Conservation (phyloP, 805 yeast species). For the Sugiyamaella americana region DNA sequence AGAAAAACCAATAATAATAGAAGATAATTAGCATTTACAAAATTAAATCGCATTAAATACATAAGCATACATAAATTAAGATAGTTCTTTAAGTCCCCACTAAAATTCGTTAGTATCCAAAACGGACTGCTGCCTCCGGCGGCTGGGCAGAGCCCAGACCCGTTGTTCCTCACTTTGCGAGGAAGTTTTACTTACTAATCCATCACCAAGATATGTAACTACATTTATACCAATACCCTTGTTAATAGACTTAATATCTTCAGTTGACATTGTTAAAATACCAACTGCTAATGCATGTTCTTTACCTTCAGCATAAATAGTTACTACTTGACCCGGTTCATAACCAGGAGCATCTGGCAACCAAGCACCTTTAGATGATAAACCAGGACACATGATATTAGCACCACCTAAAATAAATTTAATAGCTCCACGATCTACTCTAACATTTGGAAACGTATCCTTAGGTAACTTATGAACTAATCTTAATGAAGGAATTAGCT, state of each 20-base stretch:
- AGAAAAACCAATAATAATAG: not conserved
- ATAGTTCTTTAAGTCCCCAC: constrained; percentile 2
- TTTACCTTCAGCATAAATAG: constrained; percentile 88
- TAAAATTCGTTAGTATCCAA: not conserved
- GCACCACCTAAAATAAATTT: constrained; percentile 95
- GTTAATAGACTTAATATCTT: constrained; percentile 73
- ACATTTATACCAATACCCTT: constrained; percentile 89
- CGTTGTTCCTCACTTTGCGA: not conserved
- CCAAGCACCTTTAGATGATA: constrained; percentile 75
- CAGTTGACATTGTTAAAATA: constrained; percentile 78
- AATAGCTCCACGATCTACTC: constrained; percentile 94
- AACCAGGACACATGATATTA: constrained; percentile 94
- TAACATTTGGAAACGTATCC: constrained; percentile 72
- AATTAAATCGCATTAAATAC: too few relatives aligned
- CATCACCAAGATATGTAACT: constrained; percentile 81
- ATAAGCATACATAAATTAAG: not conserved
- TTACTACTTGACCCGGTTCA: constrained; percentile 64
- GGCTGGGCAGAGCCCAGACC: constrained; percentile 1
- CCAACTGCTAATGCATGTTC: constrained; percentile 89
- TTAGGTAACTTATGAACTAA: constrained; percentile 44
- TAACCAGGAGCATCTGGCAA: constrained; percentile 68
- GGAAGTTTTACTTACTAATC: constrained; percentile 38
- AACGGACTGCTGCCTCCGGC: too few relatives aligned
- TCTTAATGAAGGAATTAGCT: constrained; percentile 66
- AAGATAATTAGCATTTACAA: not conserved